Conservation (phyloP, 306 rosid genomes). For the Hippophae gyantsensis region DNA sequence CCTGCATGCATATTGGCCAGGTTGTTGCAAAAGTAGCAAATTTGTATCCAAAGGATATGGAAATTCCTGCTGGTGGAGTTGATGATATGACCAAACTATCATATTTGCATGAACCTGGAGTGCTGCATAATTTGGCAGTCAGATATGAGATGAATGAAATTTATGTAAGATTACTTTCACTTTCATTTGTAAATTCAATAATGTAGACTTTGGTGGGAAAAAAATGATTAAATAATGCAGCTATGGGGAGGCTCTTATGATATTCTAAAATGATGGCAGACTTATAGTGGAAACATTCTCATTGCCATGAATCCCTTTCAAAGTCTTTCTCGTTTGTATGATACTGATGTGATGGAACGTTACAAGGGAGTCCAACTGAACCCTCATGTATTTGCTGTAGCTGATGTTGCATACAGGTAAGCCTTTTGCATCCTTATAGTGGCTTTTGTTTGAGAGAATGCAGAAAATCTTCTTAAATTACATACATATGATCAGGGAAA, state of each 20-base stretch:
- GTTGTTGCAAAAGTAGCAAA: conserved; percentile 59
- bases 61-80: conserved; percentile 50
- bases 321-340: conserved; percentile 54
- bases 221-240: conserved; percentile 22
- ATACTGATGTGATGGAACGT: conserved; percentile 47
- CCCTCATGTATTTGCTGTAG: conserved; percentile 90
- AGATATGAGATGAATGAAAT: conserved; percentile 67
- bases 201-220: conserved; percentile 22
- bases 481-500: conserved; percentile 34
- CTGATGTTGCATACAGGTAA: conserved; percentile 83
- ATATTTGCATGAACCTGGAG: conserved; percentile 88
- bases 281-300: conserved; percentile 89
- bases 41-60: conserved; percentile 65
- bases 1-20: conserved; percentile 19
- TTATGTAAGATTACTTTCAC: conserved; percentile 50
- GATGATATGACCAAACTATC: conserved; percentile 90
- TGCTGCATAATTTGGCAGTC: conserved; percentile 64
- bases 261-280: conserved; percentile 53
- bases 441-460: conserved; percentile 19
- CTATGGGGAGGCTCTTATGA: conserved; percentile 24
- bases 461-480: too few species aligned
- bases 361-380: conserved; percentile 59
- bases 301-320: conserved; percentile 92
- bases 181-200: conserved; percentile 22
- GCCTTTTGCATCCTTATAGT: conserved; percentile 17